Evolutionary conservation across 2,329 filamentous ascomycete species (phyloP).

Genomic region (Fusarium paranaense): DNA sequence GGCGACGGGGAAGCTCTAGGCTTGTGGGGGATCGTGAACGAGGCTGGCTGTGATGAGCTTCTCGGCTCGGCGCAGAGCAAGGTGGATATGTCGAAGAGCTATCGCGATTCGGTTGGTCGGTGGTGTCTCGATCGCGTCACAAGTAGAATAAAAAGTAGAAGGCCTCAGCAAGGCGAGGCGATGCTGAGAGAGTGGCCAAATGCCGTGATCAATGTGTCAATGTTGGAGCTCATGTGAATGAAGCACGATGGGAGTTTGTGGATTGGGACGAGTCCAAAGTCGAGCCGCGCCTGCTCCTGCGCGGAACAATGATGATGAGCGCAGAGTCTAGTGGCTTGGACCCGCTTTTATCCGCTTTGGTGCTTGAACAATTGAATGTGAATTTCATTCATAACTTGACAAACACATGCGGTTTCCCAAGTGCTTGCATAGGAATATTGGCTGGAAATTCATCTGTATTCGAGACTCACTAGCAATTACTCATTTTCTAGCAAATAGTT

Average conservation of each 20-base stretch:
- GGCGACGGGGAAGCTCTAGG: constrained; percentile 5
- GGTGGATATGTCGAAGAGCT: neutral
- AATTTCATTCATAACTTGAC: neutral
- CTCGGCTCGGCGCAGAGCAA: constrained; percentile 8
- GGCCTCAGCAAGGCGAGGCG: neutral
- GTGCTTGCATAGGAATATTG: neutral
- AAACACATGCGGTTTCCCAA: neutral
- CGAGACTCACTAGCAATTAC: neutral
- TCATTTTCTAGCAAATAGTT: neutral
- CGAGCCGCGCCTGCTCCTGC: constrained; percentile 16
- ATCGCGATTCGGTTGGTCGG: neutral
- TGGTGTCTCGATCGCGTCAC: neutral
- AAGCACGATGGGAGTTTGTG: neutral
- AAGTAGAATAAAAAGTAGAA: neutral
- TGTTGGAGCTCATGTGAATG: constrained; percentile 4
- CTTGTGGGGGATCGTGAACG: neutral
- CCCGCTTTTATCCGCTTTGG: constrained; percentile 25
- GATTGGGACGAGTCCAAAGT: neutral
- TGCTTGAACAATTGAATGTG: neutral
- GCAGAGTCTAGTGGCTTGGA: neutral
- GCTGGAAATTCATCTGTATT: neutral
- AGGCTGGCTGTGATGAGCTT: constrained; percentile 8
- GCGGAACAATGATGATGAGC: constrained; percentile 6
- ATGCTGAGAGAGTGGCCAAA: neutral
- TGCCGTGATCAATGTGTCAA: neutral